Percentiles rank a stretch among this genome's conserved stretches.
Conservation (phyloP, 2,329 filamentous ascomycete genomes). For the Microdochium bolleyi region DNA sequence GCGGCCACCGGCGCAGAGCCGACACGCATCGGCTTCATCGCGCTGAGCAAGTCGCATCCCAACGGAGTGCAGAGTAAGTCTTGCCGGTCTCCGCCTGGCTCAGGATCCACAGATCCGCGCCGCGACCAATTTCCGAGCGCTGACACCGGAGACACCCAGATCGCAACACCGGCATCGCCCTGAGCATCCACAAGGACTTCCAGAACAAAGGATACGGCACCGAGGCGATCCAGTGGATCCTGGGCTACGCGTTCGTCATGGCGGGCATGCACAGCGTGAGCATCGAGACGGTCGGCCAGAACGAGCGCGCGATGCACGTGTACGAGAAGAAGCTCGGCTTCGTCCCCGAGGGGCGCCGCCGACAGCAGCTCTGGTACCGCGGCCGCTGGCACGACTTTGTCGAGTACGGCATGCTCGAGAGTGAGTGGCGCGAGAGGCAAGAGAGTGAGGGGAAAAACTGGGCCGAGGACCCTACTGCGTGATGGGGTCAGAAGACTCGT, state of each 20-base stretch:
- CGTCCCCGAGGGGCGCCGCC: conserved; percentile 19
- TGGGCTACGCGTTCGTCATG: conserved; percentile 28
- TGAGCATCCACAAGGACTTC: conserved; percentile 17
- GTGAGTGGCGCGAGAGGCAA: conserved; percentile 18
- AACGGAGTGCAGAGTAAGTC: background rate
- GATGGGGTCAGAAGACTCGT: no score
- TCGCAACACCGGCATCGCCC: background rate
- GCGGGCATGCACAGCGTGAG: conserved; percentile 27
- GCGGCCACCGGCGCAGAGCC: background rate
- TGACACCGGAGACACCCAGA: conserved; percentile 17
- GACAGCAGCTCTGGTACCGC: conserved; percentile 23
- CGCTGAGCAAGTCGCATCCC: background rate
- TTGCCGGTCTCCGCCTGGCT: conserved; percentile 18
- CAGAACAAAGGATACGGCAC: conserved; percentile 29
- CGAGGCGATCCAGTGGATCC: conserved; percentile 28
- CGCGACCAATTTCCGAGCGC: conserved; percentile 3
- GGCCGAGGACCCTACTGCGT: conserved; percentile 3
- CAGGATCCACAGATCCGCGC: conserved; percentile 18
- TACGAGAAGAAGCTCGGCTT: conserved; percentile 29
- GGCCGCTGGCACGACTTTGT: conserved; percentile 25
- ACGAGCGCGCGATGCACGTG: conserved; percentile 24
- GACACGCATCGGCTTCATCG: background rate
- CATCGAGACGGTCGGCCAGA: conserved; percentile 26
- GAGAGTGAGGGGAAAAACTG: background rate
- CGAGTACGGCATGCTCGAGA: conserved; percentile 22